Base-by-base conservation (phyloP, 257 asterid species). In the Parsonsia alboflavescens region DNA sequence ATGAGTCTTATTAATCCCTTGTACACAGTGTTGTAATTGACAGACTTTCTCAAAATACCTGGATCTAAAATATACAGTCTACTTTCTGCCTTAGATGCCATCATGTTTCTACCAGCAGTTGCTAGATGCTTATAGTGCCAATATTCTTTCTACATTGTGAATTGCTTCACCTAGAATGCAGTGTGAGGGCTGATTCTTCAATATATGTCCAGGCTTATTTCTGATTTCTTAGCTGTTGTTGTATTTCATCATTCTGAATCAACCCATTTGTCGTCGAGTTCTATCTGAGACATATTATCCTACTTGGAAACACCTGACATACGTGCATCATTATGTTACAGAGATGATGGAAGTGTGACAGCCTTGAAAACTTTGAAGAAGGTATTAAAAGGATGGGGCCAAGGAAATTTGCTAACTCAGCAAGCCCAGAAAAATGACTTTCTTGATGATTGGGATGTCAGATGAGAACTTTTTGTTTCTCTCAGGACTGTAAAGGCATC, bases 301-400 rank as follows among this genome's bases (percentile, higher is more conserved):
- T 33, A 1, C 39, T 33, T 33, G 22, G 4, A 62, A 15, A 62
- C 45, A 33, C 15, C 24, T 64, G 26, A 64, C 45, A 63, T 33
- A 10, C 39, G 15, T 64, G 49, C 26, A 64, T 64, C 70, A 64
- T 39, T 64, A 16, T 64, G 49, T 68, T 63, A 53, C 91, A 93
- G 98, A 81, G 97, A 91, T 79, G 92, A 91, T 70, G 97, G 96
- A 46, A 90, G 96, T 78, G 84, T 85, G 61, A 62, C 86, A 74
- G 97, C 94, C 80, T 80, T 87, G 91, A 93, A 84, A 90, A 89
- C 86, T 68, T 78, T 93, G 89, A 91, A 85, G 88, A 88, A 92
- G 71, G 97, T 91, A 75, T 87, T 85, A 81, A 91, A 86, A 77
- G 97, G 97, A 66, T 93, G 96, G 98, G 97, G 97, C 82, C 88